Evolutionary conservation across 2,329 filamentous ascomycete genomes (phyloP).

Genomic region (Ceratocystis destructans): DNA sequence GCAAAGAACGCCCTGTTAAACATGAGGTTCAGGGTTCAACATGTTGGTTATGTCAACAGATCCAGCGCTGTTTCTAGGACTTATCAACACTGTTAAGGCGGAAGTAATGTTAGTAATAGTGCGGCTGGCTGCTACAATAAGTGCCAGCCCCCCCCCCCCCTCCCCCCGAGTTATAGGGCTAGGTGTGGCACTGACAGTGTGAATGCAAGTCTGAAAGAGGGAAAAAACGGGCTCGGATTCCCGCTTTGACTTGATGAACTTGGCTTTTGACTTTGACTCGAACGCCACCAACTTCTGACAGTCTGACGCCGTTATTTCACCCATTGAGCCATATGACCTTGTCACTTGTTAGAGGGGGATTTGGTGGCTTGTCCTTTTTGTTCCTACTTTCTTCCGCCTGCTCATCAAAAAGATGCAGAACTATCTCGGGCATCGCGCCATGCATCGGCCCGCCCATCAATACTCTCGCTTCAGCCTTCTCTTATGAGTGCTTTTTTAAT

Average conservation of each 20-base stretch:
- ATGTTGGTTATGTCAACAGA: neutral
- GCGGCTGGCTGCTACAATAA: neutral
- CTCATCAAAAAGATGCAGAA: neutral
- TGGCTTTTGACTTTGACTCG: neutral
- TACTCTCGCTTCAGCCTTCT: neutral
- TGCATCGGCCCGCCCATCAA: constrained; percentile 6
- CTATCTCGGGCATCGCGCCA: neutral
- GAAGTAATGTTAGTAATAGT: no score
- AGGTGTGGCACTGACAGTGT: neutral
- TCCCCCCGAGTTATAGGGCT: neutral
- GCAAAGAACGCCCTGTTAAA: neutral
- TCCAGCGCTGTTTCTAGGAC: neutral
- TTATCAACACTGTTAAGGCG: no score
- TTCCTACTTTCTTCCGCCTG: neutral
- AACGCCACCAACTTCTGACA: constrained; percentile 2
- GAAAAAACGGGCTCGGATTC: neutral
- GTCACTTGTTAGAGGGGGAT: neutral
- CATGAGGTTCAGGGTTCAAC: neutral
- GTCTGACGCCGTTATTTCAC: no score
- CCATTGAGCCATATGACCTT: neutral
- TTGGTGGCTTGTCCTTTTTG: neutral
- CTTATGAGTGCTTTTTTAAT: neutral
- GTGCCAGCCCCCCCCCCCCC: neutral
- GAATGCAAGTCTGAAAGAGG: neutral
- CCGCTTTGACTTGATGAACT: neutral